Percentiles rank a stretch among this genome's conserved stretches.
Evolutionary conservation across 2,329 filamentous ascomycete genomes (phyloP).

Genomic region (Colletotrichum theobromicola): DNA sequence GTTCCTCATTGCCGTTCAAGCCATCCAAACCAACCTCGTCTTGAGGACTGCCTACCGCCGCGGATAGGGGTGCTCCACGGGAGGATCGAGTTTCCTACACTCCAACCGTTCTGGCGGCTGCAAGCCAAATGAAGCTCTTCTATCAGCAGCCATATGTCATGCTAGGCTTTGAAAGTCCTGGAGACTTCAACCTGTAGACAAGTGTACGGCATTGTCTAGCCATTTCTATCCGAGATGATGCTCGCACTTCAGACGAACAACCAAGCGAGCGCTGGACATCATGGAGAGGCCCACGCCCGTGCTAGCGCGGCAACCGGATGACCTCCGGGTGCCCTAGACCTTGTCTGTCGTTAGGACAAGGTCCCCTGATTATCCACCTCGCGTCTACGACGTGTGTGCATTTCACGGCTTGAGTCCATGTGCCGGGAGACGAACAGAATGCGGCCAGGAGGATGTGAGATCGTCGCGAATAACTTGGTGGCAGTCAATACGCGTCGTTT

Average conservation of each 20-base stretch:
- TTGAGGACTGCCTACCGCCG: not conserved
- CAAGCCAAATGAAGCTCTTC: no score
- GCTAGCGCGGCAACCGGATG: conserved; percentile 1
- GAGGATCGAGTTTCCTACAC: not conserved
- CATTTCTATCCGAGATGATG: not conserved
- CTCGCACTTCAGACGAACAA: not conserved
- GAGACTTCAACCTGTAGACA: not conserved
- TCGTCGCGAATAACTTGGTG: not conserved
- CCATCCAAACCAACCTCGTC: not conserved
- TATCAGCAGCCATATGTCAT: no score
- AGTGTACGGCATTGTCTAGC: not conserved
- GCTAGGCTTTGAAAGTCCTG: not conserved
- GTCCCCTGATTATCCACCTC: not conserved
- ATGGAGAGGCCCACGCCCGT: not conserved
- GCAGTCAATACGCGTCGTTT: not conserved
- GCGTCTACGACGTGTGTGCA: not conserved
- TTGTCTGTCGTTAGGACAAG: not conserved
- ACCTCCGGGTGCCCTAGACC: not conserved
- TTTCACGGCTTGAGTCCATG: not conserved
- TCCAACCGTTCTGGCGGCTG: no score
- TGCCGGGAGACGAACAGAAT: not conserved
- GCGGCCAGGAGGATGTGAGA: not conserved
- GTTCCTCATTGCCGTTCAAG: not conserved
- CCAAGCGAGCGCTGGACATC: not conserved
- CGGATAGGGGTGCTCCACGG: not conserved